phyloP scores from a whole-genome alignment of 2,329 filamentous ascomycete species.

The Mycogone perniciosa region DNA sequence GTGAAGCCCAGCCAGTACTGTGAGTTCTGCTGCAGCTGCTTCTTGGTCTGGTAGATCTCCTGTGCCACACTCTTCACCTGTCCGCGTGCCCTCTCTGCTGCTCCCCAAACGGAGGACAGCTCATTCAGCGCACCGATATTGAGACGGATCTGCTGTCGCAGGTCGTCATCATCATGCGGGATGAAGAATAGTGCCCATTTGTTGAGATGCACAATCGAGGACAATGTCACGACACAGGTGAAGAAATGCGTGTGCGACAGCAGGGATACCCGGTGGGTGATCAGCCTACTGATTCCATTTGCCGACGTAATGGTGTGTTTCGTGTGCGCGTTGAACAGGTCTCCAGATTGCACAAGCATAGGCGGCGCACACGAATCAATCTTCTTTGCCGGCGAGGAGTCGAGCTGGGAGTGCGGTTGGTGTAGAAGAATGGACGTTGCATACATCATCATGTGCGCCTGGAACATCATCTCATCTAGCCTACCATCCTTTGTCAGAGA shows the following conservation, averaged over 20 bases:
- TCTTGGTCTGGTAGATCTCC: conserved; percentile 60
- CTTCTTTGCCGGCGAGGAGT: conserved; percentile 50
- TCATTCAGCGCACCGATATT: conserved; percentile 71
- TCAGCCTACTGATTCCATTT: conserved; percentile 66
- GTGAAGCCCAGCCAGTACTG: conserved; percentile 50
- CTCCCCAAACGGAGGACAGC: conserved; percentile 64
- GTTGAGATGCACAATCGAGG: conserved; percentile 74
- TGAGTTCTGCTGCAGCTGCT: conserved; percentile 46
- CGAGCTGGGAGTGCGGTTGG: conserved; percentile 70
- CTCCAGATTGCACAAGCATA: conserved; percentile 40
- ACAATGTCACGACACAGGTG: conserved; percentile 71
- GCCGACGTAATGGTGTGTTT: conserved; percentile 76
- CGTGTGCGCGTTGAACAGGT: conserved; percentile 61
- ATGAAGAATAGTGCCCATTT: conserved; percentile 65
- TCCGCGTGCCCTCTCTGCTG: conserved; percentile 60
- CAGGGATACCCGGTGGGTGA: conserved; percentile 66
- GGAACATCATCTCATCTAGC: conserved; percentile 86
- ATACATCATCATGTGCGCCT: conserved; percentile 73
- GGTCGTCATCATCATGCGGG: conserved; percentile 54
- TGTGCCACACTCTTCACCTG: conserved; percentile 76
- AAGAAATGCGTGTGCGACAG: conserved; percentile 77
- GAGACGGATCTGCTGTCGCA: conserved; percentile 69
- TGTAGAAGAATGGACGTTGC: conserved; percentile 68
- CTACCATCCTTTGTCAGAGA: conserved; percentile 62
- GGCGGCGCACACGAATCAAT: conserved; percentile 64